Base-by-base conservation (phyloP, 345 rosid species). In the Euclidium syriacum region DNA sequence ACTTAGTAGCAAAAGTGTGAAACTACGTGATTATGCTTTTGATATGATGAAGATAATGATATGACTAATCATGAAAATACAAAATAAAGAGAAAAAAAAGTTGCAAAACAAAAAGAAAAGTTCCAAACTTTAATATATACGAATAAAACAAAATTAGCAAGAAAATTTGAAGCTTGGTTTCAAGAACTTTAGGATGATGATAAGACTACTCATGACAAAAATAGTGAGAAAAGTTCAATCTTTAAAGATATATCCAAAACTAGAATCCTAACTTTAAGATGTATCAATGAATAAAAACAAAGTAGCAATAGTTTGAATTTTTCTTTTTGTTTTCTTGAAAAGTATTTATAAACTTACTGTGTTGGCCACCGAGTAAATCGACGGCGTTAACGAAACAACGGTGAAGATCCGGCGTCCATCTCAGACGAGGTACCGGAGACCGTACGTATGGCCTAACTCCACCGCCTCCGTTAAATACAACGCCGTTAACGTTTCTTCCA, bases 341-440 rank as follows among this genome's bases (percentile, higher is more conserved):
- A n/a, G n/a, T n/a, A n/a, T n/a, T n/a, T n/a, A n/a, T n/a, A n/a
- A n/a, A n/a, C 89, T 52, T 49, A 94, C 99, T 78, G 68, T 82
- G 72, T 62, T 82, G 95, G 17, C 99, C 99, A 33, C 99, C 99
- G 25, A 95, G 99, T 19, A 81, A 56, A 12, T 90, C 87, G 10
- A 95, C 81, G 62, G 97, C 99, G 76, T 81, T 81, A 77, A 95
- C 81, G 65, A 95, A 95, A 53, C 92, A 81, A 62, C 75, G 92
- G 72, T 95, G 99, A 52, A 95, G 97, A 40, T 90, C 97, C 15
- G 99, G 95, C 11, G 99, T 95, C 99, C 99, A 95, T 73, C 96
- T 74, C 60, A 95, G 70, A 3, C 99, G 85, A 57, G 97, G 95
- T 27, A 90, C 84, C 27, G 90, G 92, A 20, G 99, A 95, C 60